Evolutionary conservation across 345 rosid genomes (phyloP).

Genomic region (Boechera divaricarpa): DNA sequence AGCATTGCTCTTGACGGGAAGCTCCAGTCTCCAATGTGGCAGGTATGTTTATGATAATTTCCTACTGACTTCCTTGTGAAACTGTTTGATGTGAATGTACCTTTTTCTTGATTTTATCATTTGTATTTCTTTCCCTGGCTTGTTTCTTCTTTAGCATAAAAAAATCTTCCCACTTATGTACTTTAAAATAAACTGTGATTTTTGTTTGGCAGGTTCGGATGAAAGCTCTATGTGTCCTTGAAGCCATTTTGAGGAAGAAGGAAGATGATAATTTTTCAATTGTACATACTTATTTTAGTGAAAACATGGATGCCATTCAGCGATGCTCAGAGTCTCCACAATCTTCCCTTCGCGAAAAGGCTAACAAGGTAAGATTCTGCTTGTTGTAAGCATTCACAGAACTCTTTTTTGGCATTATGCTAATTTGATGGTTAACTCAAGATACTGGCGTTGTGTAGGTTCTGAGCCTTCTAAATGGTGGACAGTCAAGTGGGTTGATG

Average conservation of each 20-base stretch:
- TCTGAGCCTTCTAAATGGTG: conserved; percentile 73
- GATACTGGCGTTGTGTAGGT: conserved; percentile 56
- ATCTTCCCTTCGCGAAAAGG: conserved; percentile 85
- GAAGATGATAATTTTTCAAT: conserved; percentile 70
- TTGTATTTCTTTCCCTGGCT: conserved; percentile 1
- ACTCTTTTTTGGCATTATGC: conserved; percentile 7
- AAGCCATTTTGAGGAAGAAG: conserved; percentile 80
- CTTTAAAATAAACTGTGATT: neutral
- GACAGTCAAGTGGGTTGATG: conserved; percentile 47
- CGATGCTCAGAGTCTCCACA: conserved; percentile 89
- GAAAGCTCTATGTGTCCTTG: conserved; percentile 94
- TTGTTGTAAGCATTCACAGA: conserved; percentile 21
- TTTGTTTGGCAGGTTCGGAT: conserved; percentile 71
- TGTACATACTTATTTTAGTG: conserved; percentile 72
- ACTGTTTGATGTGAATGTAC: conserved; percentile 1
- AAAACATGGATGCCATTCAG: conserved; percentile 67
- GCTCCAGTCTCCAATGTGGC: conserved; percentile 93
- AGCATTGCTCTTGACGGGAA: conserved; percentile 82
- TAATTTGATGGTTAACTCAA: conserved; percentile 31
- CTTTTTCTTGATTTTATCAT: conserved; percentile 5
- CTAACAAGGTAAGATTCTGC: conserved; percentile 66
- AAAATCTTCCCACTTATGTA: neutral
- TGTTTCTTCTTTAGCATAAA: conserved; percentile 15
- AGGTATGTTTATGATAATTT: conserved; percentile 54
- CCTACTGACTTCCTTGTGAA: conserved; percentile 17